Percentiles rank a stretch among this genome's conserved stretches.
Conservation (phyloP, 1,284 basidiomycete genomes). For the Meira miltonrushii region DNA sequence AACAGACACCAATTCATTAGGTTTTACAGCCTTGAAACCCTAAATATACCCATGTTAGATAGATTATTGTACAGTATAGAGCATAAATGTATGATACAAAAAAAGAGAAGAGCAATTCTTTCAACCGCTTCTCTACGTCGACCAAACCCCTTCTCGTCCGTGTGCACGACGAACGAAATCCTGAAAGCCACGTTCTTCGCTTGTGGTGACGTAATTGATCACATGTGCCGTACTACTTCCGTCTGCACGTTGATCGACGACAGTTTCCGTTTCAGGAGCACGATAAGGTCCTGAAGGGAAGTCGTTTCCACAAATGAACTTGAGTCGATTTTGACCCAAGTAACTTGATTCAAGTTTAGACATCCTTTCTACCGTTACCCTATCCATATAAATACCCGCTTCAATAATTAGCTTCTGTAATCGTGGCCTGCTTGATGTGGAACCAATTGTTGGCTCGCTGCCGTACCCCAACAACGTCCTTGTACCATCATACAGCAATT, state of each 20-base stretch:
- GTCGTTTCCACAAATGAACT: neutral
- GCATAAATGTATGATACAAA: too few relatives aligned
- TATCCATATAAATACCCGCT: conserved; percentile 7
- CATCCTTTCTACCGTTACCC: neutral
- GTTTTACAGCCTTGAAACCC: too few relatives aligned
- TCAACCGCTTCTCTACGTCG: neutral
- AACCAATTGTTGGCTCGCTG: neutral
- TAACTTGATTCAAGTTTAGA: neutral
- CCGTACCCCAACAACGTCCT: neutral
- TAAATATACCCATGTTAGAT: too few relatives aligned
- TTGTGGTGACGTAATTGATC: neutral
- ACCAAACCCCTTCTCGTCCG: conserved; percentile 1
- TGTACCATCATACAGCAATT: conserved; percentile 4
- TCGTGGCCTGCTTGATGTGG: neutral
- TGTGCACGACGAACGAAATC: neutral
- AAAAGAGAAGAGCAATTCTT: too few relatives aligned
- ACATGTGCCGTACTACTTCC: neutral
- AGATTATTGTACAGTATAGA: too few relatives aligned
- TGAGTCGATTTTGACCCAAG: neutral
- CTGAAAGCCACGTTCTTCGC: conserved; percentile 4
- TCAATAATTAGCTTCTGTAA: conserved; percentile 1
- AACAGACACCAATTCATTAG: too few relatives aligned
- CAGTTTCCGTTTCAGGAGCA: neutral
- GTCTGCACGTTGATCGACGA: neutral
- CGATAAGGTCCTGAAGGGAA: neutral